These are phyloP conservation scores for Eustoma russellianum DNA, from an alignment of 257 asterid species.

Conservation along the genomic window DNA sequence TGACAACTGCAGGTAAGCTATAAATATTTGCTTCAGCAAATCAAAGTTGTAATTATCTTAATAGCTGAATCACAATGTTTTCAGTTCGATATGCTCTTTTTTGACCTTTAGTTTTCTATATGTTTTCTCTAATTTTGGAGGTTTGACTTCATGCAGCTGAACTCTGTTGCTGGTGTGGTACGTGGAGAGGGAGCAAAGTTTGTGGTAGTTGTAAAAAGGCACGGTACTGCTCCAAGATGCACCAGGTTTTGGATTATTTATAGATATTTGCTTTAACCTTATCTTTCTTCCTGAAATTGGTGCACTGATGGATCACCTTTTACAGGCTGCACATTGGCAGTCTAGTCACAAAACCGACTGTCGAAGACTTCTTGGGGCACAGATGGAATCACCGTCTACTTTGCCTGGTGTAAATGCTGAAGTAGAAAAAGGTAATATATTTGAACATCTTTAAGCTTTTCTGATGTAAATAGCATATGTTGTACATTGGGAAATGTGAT, in stretches of 20 bases:
- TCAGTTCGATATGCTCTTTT: not conserved
- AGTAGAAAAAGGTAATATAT: constrained; percentile 14
- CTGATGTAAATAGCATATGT: not conserved
- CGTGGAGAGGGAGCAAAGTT: constrained; percentile 83
- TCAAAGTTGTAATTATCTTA: too few species aligned
- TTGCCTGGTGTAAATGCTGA: constrained; percentile 12
- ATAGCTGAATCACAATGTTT: too few species aligned
- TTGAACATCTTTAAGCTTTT: too few species aligned
- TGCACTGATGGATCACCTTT: constrained; percentile 4
- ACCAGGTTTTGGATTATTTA: constrained; percentile 49
- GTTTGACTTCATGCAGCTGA: constrained; percentile 28
- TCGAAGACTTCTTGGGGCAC: constrained; percentile 30
- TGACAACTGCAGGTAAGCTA: constrained; percentile 51
- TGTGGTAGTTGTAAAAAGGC: constrained; percentile 66
- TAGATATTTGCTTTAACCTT: not conserved
- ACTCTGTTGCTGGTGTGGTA: constrained; percentile 87
- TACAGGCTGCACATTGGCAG: constrained; percentile 78
- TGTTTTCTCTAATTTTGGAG: constrained; percentile 7
- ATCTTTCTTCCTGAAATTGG: not conserved
- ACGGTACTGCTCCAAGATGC: constrained; percentile 69
- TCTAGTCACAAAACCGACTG: constrained; percentile 59
- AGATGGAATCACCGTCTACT: constrained; percentile 38
- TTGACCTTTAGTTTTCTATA: not conserved
- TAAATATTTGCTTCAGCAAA: not conserved
- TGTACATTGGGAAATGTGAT: too few species aligned